Percentiles rank a stretch among this genome's conserved stretches.
phyloP scores from a whole-genome alignment of 2,329 filamentous ascomycete genomes.

The Beauveria caledonica region DNA sequence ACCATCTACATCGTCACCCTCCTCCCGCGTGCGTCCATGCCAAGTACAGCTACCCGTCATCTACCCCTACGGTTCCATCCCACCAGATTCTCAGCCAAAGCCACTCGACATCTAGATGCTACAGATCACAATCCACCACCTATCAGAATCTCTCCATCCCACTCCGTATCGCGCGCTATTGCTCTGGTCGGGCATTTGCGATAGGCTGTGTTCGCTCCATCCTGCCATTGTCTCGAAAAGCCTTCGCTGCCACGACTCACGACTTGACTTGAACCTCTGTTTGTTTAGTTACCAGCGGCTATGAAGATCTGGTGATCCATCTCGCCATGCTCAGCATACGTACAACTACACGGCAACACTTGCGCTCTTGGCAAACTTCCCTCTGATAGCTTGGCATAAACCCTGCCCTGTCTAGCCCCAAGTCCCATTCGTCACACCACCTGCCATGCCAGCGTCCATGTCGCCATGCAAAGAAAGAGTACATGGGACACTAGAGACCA shows the following conservation, averaged over 20 bases:
- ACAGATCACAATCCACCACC: constrained; percentile 4
- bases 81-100: not conserved
- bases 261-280: too few species aligned
- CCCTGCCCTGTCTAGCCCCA: not conserved
- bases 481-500: not conserved
- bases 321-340: too few species aligned
- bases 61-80: not conserved
- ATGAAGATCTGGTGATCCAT: not conserved
- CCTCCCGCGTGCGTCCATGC: not conserved
- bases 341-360: not conserved
- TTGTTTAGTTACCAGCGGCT: not conserved
- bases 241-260: not conserved
- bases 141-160: not conserved
- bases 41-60: constrained; percentile 1
- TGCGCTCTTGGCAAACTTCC: not conserved
- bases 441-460: constrained; percentile 2
- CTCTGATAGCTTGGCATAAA: not conserved
- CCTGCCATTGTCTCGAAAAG: not conserved
- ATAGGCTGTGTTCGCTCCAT: not conserved
- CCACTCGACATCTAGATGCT: not conserved
- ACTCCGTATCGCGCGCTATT: too few species aligned
- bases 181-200: too few species aligned
- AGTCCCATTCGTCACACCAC: constrained; percentile 1
- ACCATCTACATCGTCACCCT: not conserved
- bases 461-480: not conserved